These are phyloP conservation scores for Cryptococcus hybrid DNA, from an alignment of 1,284 basidiomycete genomes.

Conservation along the genomic window DNA sequence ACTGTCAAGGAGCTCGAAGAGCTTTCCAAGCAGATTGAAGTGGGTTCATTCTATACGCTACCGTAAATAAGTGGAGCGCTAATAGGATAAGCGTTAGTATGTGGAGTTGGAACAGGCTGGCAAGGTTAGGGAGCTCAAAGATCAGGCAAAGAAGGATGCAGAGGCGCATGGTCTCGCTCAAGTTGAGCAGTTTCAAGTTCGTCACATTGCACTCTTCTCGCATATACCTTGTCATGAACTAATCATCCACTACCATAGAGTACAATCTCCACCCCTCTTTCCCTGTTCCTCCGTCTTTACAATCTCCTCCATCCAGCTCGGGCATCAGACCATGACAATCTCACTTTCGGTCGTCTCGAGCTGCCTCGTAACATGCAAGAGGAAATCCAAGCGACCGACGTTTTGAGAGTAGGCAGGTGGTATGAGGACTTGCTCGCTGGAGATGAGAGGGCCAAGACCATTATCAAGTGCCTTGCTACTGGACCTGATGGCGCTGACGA, in stretches of 20 bases:
- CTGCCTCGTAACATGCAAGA: conserved; percentile 44
- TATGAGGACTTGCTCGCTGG: conserved; percentile 36
- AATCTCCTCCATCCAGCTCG: conserved; percentile 54
- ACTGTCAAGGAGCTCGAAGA: conserved; percentile 78
- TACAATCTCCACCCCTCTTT: conserved; percentile 55
- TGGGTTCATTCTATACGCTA: conserved; percentile 40
- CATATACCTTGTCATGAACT: neutral
- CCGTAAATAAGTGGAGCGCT: neutral
- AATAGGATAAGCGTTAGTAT: conserved; percentile 2
- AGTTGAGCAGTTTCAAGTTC: conserved; percentile 62
- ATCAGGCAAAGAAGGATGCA: conserved; percentile 53
- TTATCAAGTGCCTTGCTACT: conserved; percentile 22
- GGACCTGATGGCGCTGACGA: conserved; percentile 31
- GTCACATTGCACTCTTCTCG: conserved; percentile 11
- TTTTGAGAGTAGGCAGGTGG: conserved; percentile 39
- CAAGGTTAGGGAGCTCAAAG: conserved; percentile 58
- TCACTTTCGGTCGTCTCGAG: conserved; percentile 48
- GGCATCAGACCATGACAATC: conserved; percentile 33
- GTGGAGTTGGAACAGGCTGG: conserved; percentile 64
- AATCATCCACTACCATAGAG: neutral
- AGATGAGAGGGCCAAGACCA: conserved; percentile 22
- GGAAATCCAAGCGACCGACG: conserved; percentile 43
- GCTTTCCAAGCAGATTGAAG: conserved; percentile 74
- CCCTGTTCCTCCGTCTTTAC: conserved; percentile 66
- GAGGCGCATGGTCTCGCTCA: conserved; percentile 53